These are phyloP conservation scores for Diutina catenulata DNA, from an alignment of 1,139 yeast genomes.

Conservation along the genomic window DNA sequence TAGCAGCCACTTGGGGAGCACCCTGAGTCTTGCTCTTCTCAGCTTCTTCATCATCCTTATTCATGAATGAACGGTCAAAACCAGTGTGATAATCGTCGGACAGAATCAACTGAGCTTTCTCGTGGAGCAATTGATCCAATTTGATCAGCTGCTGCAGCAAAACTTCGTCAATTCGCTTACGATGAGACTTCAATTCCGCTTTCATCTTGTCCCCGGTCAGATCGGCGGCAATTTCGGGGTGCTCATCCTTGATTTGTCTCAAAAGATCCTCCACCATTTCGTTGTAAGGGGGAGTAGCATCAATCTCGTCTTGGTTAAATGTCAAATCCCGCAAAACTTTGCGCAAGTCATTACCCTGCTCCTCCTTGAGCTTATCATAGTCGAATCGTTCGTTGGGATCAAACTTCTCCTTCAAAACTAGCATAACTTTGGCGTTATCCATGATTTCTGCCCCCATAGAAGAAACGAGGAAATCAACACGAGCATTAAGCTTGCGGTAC, in stretches of 20 bases:
- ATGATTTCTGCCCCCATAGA: conserved; percentile 31
- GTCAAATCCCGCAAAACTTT: conserved; percentile 32
- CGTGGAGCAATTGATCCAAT: conserved; percentile 54
- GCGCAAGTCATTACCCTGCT: conserved; percentile 26
- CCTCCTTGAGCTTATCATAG: conserved; percentile 23
- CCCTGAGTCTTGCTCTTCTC: conserved; percentile 8
- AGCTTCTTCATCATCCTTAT: conserved; percentile 34
- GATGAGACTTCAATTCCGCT: conserved; percentile 42
- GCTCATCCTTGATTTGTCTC: conserved; percentile 53
- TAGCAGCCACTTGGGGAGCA: no score
- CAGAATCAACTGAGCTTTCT: conserved; percentile 65
- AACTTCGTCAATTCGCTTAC: conserved; percentile 56
- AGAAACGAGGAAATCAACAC: conserved; percentile 55
- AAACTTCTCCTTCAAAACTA: conserved; percentile 35
- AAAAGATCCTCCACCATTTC: conserved; percentile 90
- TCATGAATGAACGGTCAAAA: conserved; percentile 74
- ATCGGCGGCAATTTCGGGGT: conserved; percentile 24
- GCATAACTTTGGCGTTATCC: conserved; percentile 26
- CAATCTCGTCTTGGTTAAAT: conserved; percentile 38
- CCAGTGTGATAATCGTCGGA: conserved; percentile 94
- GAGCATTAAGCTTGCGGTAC: conserved; percentile 61
- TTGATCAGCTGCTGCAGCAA: conserved; percentile 47
- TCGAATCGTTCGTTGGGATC: conserved; percentile 46
- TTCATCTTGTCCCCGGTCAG: conserved; percentile 28
- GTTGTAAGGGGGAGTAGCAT: conserved; percentile 69